These are phyloP conservation scores for Trebouxia sp. DNA, from an alignment of 139 green algal genomes.

Conservation along the genomic window DNA sequence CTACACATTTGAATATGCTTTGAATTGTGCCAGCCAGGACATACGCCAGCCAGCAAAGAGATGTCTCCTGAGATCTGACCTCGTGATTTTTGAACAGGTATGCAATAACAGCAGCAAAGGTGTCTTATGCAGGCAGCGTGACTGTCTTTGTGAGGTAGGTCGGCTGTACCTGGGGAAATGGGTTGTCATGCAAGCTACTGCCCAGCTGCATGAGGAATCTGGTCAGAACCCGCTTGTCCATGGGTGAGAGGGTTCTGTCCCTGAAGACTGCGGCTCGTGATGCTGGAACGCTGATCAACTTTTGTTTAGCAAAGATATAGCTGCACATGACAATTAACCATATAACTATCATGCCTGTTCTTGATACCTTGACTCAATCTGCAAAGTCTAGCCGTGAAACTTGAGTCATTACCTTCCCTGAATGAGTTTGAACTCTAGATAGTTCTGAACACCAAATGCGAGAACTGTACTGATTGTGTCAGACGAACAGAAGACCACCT, in stretches of 20 bases:
- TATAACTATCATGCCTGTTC: background rate
- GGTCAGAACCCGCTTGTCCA: slow-evolving; percentile 81
- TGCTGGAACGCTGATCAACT: slow-evolving; percentile 62
- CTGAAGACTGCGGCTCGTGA: slow-evolving; percentile 80
- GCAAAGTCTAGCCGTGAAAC: too few relatives aligned
- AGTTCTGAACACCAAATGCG: slow-evolving; percentile 71
- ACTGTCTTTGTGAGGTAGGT: background rate
- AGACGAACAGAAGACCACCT: slow-evolving; percentile 77
- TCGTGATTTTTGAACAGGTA: too few relatives aligned
- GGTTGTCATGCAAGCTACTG: slow-evolving; percentile 13
- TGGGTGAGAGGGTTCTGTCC: slow-evolving; percentile 57
- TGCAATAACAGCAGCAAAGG: too few relatives aligned
- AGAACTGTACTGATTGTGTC: slow-evolving; percentile 76
- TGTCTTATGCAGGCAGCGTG: too few relatives aligned
- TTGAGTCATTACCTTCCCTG: slow-evolving; percentile 60
- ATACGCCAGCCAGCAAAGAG: too few relatives aligned
- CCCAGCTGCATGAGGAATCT: slow-evolving; percentile 62
- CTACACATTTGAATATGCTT: too few relatives aligned
- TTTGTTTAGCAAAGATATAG: slow-evolving; percentile 44
- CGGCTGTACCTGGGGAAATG: background rate
- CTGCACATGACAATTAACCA: slow-evolving; percentile 30
- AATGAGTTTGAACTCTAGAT: slow-evolving; percentile 87
- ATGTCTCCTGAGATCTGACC: too few relatives aligned
- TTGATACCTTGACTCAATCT: too few relatives aligned
- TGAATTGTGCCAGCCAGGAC: too few relatives aligned